Percentiles rank a stretch among this genome's conserved stretches.
These are phyloP conservation scores for Euphrasia confusa DNA, from an alignment of 257 asterid genomes.

Conservation along the genomic window DNA sequence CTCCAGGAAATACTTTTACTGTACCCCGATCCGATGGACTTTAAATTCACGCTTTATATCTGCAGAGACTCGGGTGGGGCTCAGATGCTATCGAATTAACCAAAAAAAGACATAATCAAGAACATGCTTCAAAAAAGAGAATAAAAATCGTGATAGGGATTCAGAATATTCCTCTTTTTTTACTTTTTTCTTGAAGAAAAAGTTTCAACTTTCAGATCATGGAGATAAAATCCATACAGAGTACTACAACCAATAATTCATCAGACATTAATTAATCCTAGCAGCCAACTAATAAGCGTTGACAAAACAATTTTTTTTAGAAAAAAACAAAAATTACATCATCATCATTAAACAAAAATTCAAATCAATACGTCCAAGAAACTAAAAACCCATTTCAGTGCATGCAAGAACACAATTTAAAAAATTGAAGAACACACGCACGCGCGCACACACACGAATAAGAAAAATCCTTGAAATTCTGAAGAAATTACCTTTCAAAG, in stretches of 20 bases:
- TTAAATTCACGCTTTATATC: conserved; percentile 15
- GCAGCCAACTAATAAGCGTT: conserved; percentile 11
- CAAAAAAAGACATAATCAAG: neutral
- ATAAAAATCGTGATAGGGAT: neutral
- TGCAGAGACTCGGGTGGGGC: conserved; percentile 14
- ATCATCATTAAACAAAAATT: conserved; percentile 7
- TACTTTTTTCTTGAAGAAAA: conserved; percentile 22
- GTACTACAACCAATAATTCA: neutral
- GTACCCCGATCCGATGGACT: neutral
- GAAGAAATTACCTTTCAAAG: conserved; percentile 9
- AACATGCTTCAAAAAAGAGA: neutral
- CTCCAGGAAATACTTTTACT: conserved; percentile 20
- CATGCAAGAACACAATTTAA: conserved; percentile 13
- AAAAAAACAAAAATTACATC: neutral
- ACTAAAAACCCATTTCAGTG: conserved; percentile 4
- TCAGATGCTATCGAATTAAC: conserved; percentile 19
- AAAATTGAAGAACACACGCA: neutral
- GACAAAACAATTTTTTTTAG: neutral
- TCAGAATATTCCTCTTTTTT: conserved; percentile 18
- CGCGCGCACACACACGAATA: neutral
- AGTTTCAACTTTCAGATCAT: conserved; percentile 17
- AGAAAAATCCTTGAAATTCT: conserved; percentile 11
- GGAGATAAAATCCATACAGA: neutral
- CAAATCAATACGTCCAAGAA: conserved; percentile 13
- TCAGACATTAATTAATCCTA: conserved; percentile 13